A percentile compares a stretch with the other conserved stretches of the same genome.
Evolutionary conservation across 2,329 filamentous ascomycete genomes (phyloP).

Genomic region (Fusarium mangiferae): DNA sequence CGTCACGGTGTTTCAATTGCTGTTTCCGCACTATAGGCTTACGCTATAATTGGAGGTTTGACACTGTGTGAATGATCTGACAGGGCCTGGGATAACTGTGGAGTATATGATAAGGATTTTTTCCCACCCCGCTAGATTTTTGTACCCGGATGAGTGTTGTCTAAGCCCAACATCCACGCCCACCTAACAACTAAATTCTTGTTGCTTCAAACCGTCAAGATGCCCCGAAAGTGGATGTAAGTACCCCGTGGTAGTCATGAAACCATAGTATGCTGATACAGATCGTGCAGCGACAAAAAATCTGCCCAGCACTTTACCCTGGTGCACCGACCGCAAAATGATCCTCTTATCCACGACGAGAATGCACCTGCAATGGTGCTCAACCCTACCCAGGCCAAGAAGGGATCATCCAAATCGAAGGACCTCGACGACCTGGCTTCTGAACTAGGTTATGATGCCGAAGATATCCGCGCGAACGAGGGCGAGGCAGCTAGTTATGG

Average conservation of each 20-base stretch:
- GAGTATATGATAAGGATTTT: slow-evolving; percentile 44
- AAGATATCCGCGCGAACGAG: slow-evolving; percentile 83
- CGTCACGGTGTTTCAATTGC: slow-evolving; percentile 5
- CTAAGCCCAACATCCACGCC: slow-evolving; percentile 42
- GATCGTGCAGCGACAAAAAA: slow-evolving; percentile 76
- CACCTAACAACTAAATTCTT: slow-evolving; percentile 22
- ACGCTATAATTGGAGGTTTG: accelerated
- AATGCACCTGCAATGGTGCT: slow-evolving; percentile 91
- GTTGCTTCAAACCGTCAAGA: slow-evolving; percentile 57
- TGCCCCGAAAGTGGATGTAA: slow-evolving; percentile 55
- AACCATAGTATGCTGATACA: slow-evolving; percentile 13
- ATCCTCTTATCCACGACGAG: slow-evolving; percentile 94
- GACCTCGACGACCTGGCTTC: slow-evolving; percentile 79
- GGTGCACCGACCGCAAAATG: slow-evolving; percentile 95
- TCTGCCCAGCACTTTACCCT: slow-evolving; percentile 92
- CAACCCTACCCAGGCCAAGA: slow-evolving; percentile 67
- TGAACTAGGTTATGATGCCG: slow-evolving; percentile 76
- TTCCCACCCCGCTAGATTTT: slow-evolving; percentile 47
- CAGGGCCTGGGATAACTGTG: slow-evolving; percentile 43
- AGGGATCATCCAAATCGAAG: slow-evolving; percentile 62
- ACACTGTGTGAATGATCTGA: slow-evolving; percentile 46
- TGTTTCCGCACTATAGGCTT: slow-evolving; percentile 44
- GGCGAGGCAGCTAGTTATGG: slow-evolving; percentile 95
- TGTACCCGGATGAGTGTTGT: slow-evolving; percentile 41
- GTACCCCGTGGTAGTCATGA: neutral